A percentile compares a stretch with the other conserved stretches of the same genome.
Conservation (phyloP, 1,284 basidiomycete species). For the Cryptococcus sp. region DNA sequence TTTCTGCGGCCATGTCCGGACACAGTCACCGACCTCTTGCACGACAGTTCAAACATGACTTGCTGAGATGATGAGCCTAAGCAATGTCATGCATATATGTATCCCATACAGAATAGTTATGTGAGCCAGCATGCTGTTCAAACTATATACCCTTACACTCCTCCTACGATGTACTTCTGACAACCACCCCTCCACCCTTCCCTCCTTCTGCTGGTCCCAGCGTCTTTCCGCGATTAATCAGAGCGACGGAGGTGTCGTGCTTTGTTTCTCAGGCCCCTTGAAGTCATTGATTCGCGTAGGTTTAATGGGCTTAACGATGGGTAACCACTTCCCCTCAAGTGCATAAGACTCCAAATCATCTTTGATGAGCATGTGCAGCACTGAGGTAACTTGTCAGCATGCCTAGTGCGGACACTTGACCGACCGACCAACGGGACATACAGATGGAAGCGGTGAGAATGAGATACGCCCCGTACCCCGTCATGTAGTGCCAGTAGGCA, state of each 20-base stretch:
- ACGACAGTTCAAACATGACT: neutral
- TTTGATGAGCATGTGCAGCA: slow-evolving; percentile 15
- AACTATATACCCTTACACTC: neutral
- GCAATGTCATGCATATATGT: too few relatives aligned
- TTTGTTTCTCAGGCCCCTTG: too few relatives aligned
- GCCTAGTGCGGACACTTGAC: too few relatives aligned
- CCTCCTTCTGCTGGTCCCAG: too few relatives aligned
- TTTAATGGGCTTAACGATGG: neutral
- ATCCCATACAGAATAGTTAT: too few relatives aligned
- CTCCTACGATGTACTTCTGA: neutral
- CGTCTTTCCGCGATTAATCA: too few relatives aligned
- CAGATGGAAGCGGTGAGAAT: slow-evolving; percentile 49
- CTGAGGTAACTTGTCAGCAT: neutral
- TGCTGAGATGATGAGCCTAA: neutral
- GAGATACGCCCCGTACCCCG: slow-evolving; percentile 52
- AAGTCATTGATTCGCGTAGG: too few relatives aligned
- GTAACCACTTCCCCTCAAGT: slow-evolving; percentile 2
- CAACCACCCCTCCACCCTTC: too few relatives aligned
- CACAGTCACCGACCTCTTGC: neutral
- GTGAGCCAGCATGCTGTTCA: too few relatives aligned
- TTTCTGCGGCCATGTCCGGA: neutral
- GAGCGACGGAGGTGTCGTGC: too few relatives aligned
- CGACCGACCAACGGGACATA: slow-evolving; percentile 17
- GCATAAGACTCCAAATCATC: slow-evolving; percentile 9
- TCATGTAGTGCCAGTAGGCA: slow-evolving; percentile 56